phyloP scores from a whole-genome alignment of 176 grass and related monocot genomes.

The Aegilops bicornis region DNA sequence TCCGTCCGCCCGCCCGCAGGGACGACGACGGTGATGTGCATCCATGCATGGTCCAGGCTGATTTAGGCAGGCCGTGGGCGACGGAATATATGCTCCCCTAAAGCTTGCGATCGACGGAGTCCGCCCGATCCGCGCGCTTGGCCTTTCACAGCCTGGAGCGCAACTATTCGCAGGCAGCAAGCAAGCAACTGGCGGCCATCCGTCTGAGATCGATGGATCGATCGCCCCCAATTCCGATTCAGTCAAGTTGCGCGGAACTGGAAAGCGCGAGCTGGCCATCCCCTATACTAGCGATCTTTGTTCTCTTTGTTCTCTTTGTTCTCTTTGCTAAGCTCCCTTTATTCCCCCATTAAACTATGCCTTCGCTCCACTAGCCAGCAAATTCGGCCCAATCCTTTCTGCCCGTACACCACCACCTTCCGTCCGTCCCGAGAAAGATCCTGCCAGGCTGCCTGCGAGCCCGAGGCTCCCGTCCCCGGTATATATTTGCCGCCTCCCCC shows the following conservation, averaged over 20 bases:
- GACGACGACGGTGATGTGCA: neutral
- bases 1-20: neutral
- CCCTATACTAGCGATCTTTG: neutral
- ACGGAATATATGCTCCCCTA: constrained; percentile 44
- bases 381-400: constrained; percentile 35
- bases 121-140: constrained; percentile 14
- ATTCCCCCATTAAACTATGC: constrained; percentile 33
- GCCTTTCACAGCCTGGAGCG: constrained; percentile 36
- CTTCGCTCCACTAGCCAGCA: constrained; percentile 12
- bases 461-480: neutral
- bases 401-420: neutral
- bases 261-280: neutral
- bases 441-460: neutral
- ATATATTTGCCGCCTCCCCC: constrained; percentile 34
- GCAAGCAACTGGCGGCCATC: neutral
- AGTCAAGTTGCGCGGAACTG: neutral
- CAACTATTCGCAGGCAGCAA: neutral
- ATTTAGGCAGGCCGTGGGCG: neutral
- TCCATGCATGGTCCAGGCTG: neutral
- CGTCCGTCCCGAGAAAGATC: neutral
- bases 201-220: neutral
- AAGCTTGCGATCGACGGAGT: constrained; percentile 32
- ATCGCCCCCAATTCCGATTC: neutral
- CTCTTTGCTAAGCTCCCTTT: constrained; percentile 34
- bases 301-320: neutral